Evolutionary conservation across 1,139 yeast species (phyloP), one percentile per base, ranked within the genome.

Genomic region (Pneumocystis jirovecii): DNA sequence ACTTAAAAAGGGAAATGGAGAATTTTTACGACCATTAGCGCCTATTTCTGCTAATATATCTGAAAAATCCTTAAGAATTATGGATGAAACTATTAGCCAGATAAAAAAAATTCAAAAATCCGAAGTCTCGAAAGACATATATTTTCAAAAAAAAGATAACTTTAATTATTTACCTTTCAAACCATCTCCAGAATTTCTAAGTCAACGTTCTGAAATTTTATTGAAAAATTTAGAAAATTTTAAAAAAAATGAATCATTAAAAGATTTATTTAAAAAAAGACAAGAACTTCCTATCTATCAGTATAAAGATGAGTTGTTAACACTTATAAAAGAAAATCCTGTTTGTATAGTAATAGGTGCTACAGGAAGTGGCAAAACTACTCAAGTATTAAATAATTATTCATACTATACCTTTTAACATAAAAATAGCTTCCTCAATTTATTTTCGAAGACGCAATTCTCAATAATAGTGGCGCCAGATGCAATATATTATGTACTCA

Each of bases 361-460:
- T 71, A 93, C 98, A 0, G 98, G 98, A 76, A 89, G 96, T 6
- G 98, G 98, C 78, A 93, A 93, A 74, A 91, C 98, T 6, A 93
- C 98, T 0, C 98, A 93, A 76, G 50, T 67, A 50, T 67, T 66
- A 31, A 50, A 10, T 10, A 25, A 50, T 4, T 50, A 17, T 50
- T 50, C 25, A 25, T 50, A 6, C 59, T 66, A 1, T 67, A 21
- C 31, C 25, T 39, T 39, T 42, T 60, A 86, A 86, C 72, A 84
- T 89, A 0, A 86, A 91, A 0, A 91, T 60, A 86, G 72, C 82
- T 86, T 42, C 93, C 87, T 3, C 95, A 87, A 72, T 86, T 86
- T 70, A 77, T 88, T 17, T 75, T 87, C 45, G 95, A 88, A 72
- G 78, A 83, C 64, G 75, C 87, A 37, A 80, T 81, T 69, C 89